phyloP scores from a whole-genome alignment of 1,139 yeast species.

The Blastobotrys indianensis region DNA sequence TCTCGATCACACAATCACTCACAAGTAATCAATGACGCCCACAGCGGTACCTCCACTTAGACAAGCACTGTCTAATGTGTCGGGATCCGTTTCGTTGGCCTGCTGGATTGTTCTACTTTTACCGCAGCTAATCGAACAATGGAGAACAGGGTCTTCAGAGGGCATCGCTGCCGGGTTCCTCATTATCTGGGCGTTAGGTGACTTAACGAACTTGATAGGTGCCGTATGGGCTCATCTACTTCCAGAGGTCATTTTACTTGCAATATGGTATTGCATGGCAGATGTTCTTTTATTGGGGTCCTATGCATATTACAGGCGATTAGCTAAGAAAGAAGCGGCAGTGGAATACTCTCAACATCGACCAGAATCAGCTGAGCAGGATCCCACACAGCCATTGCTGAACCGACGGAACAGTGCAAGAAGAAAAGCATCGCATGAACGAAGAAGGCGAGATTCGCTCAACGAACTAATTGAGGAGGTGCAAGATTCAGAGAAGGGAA shows the following conservation, averaged over 20 bases:
- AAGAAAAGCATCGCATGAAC: conserved; percentile 16
- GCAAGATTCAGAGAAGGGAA: conserved; percentile 13
- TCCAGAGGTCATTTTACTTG: conserved; percentile 64
- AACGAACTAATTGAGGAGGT: conserved; percentile 20
- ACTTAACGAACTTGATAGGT: conserved; percentile 60
- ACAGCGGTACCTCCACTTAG: conserved; percentile 28
- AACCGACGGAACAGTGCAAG: conserved; percentile 25
- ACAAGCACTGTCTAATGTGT: conserved; percentile 49
- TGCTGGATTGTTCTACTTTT: conserved; percentile 77
- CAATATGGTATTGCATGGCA: conserved; percentile 70
- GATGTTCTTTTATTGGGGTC: conserved; percentile 58
- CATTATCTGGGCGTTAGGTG: conserved; percentile 69
- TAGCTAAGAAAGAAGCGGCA: background rate
- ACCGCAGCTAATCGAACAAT: conserved; percentile 79
- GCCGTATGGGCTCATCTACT: conserved; percentile 65
- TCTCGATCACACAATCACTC: background rate
- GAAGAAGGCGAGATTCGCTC: conserved; percentile 25
- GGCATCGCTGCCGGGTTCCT: conserved; percentile 72
- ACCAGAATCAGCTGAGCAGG: conserved; percentile 11
- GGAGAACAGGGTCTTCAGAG: conserved; percentile 71
- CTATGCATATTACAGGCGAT: conserved; percentile 45
- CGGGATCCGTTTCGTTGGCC: conserved; percentile 54
- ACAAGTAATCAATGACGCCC: conserved; percentile 1
- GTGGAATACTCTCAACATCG: conserved; percentile 13
- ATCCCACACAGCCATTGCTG: conserved; percentile 24